Percentiles rank a stretch among this genome's conserved stretches.
phyloP scores from a whole-genome alignment of 805 yeast genomes.

The Candida ficus region DNA sequence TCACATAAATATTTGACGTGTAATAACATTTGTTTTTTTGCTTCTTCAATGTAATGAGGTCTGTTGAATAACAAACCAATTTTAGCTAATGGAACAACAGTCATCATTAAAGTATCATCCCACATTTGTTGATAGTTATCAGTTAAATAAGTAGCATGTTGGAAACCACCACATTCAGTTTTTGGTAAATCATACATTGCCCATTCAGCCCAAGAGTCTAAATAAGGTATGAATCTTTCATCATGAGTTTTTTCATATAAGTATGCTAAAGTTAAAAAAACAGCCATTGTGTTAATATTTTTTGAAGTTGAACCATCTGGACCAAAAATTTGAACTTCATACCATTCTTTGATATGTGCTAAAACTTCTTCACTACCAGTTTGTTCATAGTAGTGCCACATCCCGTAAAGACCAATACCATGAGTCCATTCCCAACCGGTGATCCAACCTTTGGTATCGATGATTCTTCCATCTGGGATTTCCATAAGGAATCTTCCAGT shows the following conservation, averaged over 20 bases:
- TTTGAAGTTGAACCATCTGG: conserved; percentile 13
- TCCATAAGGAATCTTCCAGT: conserved; percentile 11
- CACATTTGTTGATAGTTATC: conserved; percentile 11
- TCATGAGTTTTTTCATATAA: conserved; percentile 7
- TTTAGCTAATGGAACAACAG: conserved; percentile 13
- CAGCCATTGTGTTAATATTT: conserved; percentile 12
- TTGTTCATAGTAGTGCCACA: conserved; percentile 12
- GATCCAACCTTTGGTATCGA: conserved; percentile 15
- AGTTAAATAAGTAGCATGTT: conserved; percentile 12
- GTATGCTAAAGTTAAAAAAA: conserved; percentile 9
- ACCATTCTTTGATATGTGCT: conserved; percentile 8
- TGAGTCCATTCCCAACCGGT: conserved; percentile 17
- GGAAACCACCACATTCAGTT: conserved; percentile 12
- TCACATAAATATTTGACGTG: conserved; percentile 9
- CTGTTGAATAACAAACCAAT: conserved; percentile 10
- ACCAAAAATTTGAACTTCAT: conserved; percentile 12
- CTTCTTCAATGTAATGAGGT: conserved; percentile 13
- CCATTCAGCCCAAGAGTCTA: conserved; percentile 14
- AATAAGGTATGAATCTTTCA: conserved; percentile 6
- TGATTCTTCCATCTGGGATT: conserved; percentile 13
- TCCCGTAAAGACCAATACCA: conserved; percentile 13
- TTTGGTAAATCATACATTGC: conserved; percentile 11
- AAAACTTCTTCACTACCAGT: conserved; percentile 5
- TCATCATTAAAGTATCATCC: conserved; percentile 15
- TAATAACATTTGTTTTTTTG: conserved; percentile 11